A percentile compares a stretch with the other conserved stretches of the same genome.
These are phyloP conservation scores for Claviceps purpurea DNA, from an alignment of 2,329 filamentous ascomycete species.

Conservation along the genomic window DNA sequence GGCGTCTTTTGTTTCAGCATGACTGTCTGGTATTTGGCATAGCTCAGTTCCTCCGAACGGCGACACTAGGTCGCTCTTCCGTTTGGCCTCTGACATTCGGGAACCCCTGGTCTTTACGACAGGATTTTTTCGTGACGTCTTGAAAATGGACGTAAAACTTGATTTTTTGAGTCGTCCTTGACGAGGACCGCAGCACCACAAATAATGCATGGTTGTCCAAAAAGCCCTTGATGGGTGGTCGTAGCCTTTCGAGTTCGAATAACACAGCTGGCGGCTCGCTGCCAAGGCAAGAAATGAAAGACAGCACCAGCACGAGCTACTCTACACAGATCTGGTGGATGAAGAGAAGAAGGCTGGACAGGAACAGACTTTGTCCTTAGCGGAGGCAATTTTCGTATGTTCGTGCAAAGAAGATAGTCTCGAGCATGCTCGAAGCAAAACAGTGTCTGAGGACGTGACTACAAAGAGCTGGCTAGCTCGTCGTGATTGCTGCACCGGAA, in stretches of 20 bases:
- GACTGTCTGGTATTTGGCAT: constrained; percentile 21
- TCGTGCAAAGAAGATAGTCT: neutral
- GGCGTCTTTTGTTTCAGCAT: constrained; percentile 28
- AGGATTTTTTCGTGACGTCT: constrained; percentile 3
- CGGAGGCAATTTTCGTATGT: neutral
- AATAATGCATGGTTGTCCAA: constrained; percentile 7
- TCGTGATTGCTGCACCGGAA: neutral
- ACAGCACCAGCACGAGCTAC: neutral
- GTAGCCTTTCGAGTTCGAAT: neutral
- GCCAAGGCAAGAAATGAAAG: neutral
- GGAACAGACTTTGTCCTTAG: neutral
- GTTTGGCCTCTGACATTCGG: neutral
- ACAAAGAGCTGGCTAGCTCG: neutral
- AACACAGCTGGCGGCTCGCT: neutral
- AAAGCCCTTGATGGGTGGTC: neutral
- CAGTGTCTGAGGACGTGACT: neutral
- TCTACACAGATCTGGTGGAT: neutral
- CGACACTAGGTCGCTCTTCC: constrained; percentile 5
- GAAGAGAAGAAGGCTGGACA: neutral
- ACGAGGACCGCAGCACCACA: constrained; percentile 14
- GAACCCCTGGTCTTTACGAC: constrained; percentile 4
- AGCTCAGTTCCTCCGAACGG: constrained; percentile 12
- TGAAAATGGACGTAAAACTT: constrained; percentile 7
- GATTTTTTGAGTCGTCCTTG: constrained; percentile 5
- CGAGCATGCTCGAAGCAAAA: neutral